Base-by-base conservation (phyloP, 306 rosid genomes). In the Medicago truncatula region DNA sequence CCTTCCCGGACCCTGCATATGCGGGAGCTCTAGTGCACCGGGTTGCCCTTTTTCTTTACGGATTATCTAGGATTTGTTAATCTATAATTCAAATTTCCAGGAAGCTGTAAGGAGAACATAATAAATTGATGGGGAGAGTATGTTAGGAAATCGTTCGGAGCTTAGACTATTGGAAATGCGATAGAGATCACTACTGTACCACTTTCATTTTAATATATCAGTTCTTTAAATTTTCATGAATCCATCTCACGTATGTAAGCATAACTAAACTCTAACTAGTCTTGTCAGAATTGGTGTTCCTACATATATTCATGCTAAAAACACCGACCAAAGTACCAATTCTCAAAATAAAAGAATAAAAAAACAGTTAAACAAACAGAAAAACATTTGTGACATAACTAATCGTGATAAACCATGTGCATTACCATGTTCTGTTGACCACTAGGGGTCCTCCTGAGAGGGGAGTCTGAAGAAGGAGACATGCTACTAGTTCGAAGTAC, bases 401-500 rank as follows among this genome's bases (percentile, higher is more conserved):
- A 40, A 50, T 59, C 8, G 12, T 0, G 43, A 59, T 12, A 58
- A 44, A 44, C 38, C 62, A 52, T 67, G 70, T 3, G 67, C 49
- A 79, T 83, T 92, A 92, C 99, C 92, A 66, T 47, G 66, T 82
- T 90, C 80, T 83, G 86, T 75, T 84, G 93, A 78, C 75, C 40
- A 17, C 65, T 75, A 12, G 85, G 79, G 60, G 96, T 90, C 81
- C 92, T 83, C 86, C 97, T 83, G 60, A 92, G 90, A 61, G 97
- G 92, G 76, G 98, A 92, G 80, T 89, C 98, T 67, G 97, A 90
- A 71, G 97, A 90, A 68, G 97, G 97, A 0, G 98, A 95, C 89
- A 82, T 81, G 71, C 98, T 89, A 86, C 88, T 88, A 41, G 86
- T 87, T 78, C 84, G 76, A 76, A 81, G 77, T 16, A 82, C n/a